Evolutionary conservation across 208 protist genomes (phyloP), one percentile per base, ranked within the genome.

Genomic region (Wallacemonas sp.): DNA sequence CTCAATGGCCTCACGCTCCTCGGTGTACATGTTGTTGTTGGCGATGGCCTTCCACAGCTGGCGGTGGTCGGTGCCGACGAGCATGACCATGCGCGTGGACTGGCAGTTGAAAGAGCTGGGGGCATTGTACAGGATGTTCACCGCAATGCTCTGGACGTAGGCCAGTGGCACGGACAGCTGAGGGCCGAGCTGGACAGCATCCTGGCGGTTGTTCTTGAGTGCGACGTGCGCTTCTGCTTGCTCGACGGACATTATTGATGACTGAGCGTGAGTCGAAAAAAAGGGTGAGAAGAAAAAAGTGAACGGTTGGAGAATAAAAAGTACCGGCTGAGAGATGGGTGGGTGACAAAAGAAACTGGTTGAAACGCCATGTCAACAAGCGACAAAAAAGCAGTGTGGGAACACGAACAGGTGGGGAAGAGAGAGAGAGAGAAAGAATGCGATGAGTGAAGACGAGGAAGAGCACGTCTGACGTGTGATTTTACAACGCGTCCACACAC

Each of bases 41-140:
- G 73, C 67, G 45, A 80, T 74, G 11, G 57, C 38, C 1, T 74
- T 62, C 84, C 84, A 90, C 26, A 90, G 55, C 59, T 84, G 80
- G 23, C 71, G 25, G 74, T 90, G 84, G 22, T 79, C 59, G 28
- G 16, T 70, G 23, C 84, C 84, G 67, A 78, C 84, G 22, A 90
- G 69, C 61, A 90, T 79, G 22, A 85, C 61, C 2, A 67, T 41
- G 23, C 80, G 80, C 20, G 77, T 75, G 22, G 70, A 79, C 72
- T 90, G 79, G 41, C 64, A 67, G 50, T 90, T 90, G 66, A 90
- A 90, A 38, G 77, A 7, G 26, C 38, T 65, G 29, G 69, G 69
- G 28, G 26, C 32, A 23, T 74, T 57, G 38, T 57, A 48, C 61
- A 74, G 44, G 20, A 68, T 32, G 16, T 65, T 32, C 31, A 45